A percentile compares a stretch with the other conserved stretches of the same genome.
These are phyloP conservation scores for Picea sitchensis DNA, from an alignment of 75 land plant species.

Conservation along the genomic window DNA sequence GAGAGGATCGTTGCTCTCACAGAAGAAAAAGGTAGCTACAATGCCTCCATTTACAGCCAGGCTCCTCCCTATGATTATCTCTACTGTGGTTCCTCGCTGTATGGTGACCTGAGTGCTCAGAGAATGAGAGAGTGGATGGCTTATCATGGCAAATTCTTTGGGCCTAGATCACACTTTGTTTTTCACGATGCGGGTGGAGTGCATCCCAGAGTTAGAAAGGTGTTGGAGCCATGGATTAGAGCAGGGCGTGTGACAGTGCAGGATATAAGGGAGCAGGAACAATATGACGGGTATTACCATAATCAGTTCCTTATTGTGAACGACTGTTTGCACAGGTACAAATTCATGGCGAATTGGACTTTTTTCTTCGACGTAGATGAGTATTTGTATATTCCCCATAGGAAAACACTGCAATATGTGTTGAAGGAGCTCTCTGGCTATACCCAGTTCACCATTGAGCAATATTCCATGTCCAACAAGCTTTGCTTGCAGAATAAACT, in stretches of 20 bases:
- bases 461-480: constrained; percentile 64
- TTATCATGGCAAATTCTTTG: constrained; percentile 79
- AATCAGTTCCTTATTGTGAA: constrained; percentile 92
- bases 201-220: constrained; percentile 43
- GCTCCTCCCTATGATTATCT: constrained; percentile 54
- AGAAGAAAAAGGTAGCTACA: constrained; percentile 34
- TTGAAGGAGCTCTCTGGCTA: constrained; percentile 28
- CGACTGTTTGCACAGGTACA: constrained; percentile 80
- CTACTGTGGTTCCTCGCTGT: constrained; percentile 87
- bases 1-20: constrained; percentile 50
- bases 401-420: constrained; percentile 36
- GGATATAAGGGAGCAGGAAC: constrained; percentile 67
- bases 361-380: constrained; percentile 93
- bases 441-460: constrained; percentile 80
- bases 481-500: constrained; percentile 31
- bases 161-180: constrained; percentile 75
- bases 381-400: constrained; percentile 56
- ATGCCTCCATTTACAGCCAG: constrained; percentile 21
- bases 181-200: constrained; percentile 90
- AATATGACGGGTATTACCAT: constrained; percentile 82
- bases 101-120: constrained; percentile 59
- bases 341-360: constrained; percentile 71
- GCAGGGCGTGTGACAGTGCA: constrained; percentile 70
- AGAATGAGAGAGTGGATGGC: constrained; percentile 83
- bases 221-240: constrained; percentile 64